A percentile compares a stretch with the other conserved stretches of the same genome.
Evolutionary conservation across 441 rosid species (phyloP).

Genomic region (Cnidoscolus chayamansa): DNA sequence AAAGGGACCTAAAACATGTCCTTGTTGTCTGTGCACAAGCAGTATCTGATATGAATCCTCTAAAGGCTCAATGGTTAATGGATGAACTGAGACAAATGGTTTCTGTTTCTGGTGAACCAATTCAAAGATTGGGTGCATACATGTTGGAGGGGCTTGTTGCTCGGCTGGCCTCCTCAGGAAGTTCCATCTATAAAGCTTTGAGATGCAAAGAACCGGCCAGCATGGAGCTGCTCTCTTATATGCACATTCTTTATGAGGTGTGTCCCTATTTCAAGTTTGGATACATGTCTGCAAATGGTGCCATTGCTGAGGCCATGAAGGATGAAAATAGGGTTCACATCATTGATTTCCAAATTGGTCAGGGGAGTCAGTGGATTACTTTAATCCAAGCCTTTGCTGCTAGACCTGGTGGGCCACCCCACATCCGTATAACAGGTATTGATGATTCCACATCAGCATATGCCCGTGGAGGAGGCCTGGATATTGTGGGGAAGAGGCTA

Average conservation of each 20-base stretch:
- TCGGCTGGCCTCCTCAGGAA: slow-evolving; percentile 65
- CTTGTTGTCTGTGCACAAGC: slow-evolving; percentile 73
- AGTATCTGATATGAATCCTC: slow-evolving; percentile 59
- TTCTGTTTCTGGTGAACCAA: slow-evolving; percentile 81
- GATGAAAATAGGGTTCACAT: slow-evolving; percentile 76
- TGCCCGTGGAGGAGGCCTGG: slow-evolving; percentile 75
- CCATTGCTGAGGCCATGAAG: slow-evolving; percentile 90
- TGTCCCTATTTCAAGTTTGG: slow-evolving; percentile 87
- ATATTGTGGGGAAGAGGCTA: slow-evolving; percentile 63
- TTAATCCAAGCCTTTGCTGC: slow-evolving; percentile 90
- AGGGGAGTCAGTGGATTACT: slow-evolving; percentile 84
- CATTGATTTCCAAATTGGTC: slow-evolving; percentile 72
- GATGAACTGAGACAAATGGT: slow-evolving; percentile 60
- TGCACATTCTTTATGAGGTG: slow-evolving; percentile 81
- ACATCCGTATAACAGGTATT: slow-evolving; percentile 67
- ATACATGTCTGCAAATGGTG: slow-evolving; percentile 89
- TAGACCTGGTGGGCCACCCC: slow-evolving; percentile 89
- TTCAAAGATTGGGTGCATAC: slow-evolving; percentile 83
- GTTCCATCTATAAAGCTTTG: slow-evolving; percentile 58
- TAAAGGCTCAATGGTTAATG: slow-evolving; percentile 67
- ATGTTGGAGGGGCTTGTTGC: slow-evolving; percentile 85
- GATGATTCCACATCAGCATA: slow-evolving; percentile 69
- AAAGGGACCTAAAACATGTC: slow-evolving; percentile 58
- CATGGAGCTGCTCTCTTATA: slow-evolving; percentile 64
- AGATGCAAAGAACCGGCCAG: slow-evolving; percentile 64